phyloP scores from a whole-genome alignment of 2,329 filamentous ascomycete genomes.

The Epichloe sibirici region DNA sequence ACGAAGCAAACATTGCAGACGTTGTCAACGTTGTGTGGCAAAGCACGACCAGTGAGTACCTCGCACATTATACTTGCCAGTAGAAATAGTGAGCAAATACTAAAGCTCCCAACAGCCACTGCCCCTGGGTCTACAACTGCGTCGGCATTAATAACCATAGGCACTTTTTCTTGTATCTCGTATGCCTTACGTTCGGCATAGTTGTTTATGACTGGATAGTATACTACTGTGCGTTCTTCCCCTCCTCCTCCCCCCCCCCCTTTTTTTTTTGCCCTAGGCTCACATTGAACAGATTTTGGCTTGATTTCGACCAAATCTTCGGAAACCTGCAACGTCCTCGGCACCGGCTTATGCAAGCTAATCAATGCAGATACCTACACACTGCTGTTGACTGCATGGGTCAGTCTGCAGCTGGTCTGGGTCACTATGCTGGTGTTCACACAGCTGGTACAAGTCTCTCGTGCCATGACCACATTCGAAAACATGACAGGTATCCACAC shows the following conservation, averaged over 20 bases:
- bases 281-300: conserved; percentile 44
- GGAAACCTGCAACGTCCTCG: conserved; percentile 60
- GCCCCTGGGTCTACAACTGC: conserved; percentile 96
- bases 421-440: conserved; percentile 94
- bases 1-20: conserved; percentile 88
- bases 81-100: background rate
- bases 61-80: background rate
- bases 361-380: conserved; percentile 77
- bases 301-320: conserved; percentile 39
- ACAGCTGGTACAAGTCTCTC: conserved; percentile 82
- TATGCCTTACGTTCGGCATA: conserved; percentile 66
- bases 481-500: conserved; percentile 78
- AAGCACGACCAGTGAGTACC: conserved; percentile 83
- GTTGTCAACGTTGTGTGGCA: conserved; percentile 84
- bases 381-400: conserved; percentile 68
- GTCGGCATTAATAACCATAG: conserved; percentile 92
- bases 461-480: conserved; percentile 91
- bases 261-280: background rate
- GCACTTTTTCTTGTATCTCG: conserved; percentile 85
- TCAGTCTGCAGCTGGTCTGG: conserved; percentile 77
- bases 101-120: conserved; percentile 52
- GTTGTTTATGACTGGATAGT: conserved; percentile 58
- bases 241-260: background rate
- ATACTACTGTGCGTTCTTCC: conserved; percentile 49
- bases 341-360: conserved; percentile 60